Evolutionary conservation across 2,329 filamentous ascomycete species (phyloP).

Genomic region (Colletotrichum plurivorum): DNA sequence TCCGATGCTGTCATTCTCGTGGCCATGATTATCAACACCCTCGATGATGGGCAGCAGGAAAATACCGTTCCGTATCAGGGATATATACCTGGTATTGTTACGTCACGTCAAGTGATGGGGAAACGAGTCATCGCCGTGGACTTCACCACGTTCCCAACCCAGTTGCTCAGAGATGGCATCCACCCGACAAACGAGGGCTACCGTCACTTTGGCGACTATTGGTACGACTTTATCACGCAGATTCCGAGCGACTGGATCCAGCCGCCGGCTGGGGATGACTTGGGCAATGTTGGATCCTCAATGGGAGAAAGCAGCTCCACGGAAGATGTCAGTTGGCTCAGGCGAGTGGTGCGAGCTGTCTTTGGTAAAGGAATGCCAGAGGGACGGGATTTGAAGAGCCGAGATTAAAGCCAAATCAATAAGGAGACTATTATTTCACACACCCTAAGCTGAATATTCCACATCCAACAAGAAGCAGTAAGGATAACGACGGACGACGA

Average conservation of each 20-base stretch:
- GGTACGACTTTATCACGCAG: slow-evolving; percentile 53
- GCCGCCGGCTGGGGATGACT: slow-evolving; percentile 44
- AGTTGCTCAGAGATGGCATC: slow-evolving; percentile 44
- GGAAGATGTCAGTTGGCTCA: neutral
- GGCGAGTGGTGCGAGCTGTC: neutral
- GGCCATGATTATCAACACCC: slow-evolving; percentile 52
- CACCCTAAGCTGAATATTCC: too few species aligned
- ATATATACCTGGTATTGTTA: slow-evolving; percentile 48
- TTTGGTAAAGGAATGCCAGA: too few species aligned
- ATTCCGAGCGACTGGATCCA: slow-evolving; percentile 52
- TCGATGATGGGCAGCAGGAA: slow-evolving; percentile 44
- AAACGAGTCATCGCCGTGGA: slow-evolving; percentile 51
- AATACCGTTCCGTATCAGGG: slow-evolving; percentile 47
- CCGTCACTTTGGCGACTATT: slow-evolving; percentile 51
- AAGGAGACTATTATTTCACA: too few species aligned
- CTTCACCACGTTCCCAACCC: slow-evolving; percentile 47
- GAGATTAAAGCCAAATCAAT: too few species aligned
- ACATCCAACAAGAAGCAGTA: too few species aligned
- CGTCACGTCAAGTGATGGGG: slow-evolving; percentile 44
- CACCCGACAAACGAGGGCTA: slow-evolving; percentile 54
- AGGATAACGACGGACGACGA: too few species aligned
- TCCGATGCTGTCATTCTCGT: slow-evolving; percentile 52
- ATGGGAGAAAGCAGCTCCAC: neutral
- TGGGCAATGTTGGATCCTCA: neutral
- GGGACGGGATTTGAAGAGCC: too few species aligned